Conservation (phyloP, 352 stramenopile genomes). For the Peronospora belbahrii region DNA sequence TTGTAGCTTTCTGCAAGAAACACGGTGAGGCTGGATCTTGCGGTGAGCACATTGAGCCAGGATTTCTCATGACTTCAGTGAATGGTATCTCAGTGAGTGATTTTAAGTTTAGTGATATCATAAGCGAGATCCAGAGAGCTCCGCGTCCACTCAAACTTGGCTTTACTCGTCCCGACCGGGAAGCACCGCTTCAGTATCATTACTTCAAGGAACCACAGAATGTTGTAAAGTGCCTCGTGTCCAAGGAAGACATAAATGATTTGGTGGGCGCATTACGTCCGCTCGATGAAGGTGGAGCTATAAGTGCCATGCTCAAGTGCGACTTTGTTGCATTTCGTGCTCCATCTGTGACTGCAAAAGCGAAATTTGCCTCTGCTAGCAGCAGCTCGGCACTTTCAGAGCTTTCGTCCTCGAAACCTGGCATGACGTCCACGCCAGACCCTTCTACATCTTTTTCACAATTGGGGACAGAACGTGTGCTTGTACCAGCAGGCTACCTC, state of each 20-base stretch:
- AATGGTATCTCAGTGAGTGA: constrained; percentile 42
- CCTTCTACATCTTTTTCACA: constrained; percentile 7
- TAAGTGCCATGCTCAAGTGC: constrained; percentile 45
- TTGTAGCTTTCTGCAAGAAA: constrained; percentile 57
- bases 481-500: constrained; percentile 48
- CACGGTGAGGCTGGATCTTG: constrained; percentile 44
- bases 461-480: constrained; percentile 12
- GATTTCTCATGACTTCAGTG: constrained; percentile 55
- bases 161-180: constrained; percentile 36
- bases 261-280: constrained; percentile 36
- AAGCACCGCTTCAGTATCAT: constrained; percentile 23
- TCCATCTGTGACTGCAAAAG: constrained; percentile 2
- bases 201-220: constrained; percentile 47
- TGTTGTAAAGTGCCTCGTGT: constrained; percentile 42
- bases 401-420: not conserved
- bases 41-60: constrained; percentile 34
- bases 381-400: constrained; percentile 13
- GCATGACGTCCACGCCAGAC: not conserved
- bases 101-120: constrained; percentile 39
- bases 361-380: constrained; percentile 6
- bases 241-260: constrained; percentile 37
- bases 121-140: constrained; percentile 42
- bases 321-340: constrained; percentile 31
- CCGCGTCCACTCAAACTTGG: constrained; percentile 45
- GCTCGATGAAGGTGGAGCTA: constrained; percentile 35